Base-by-base conservation (phyloP, 495 filamentous ascomycete species). In the Aspergillus biplanus region DNA sequence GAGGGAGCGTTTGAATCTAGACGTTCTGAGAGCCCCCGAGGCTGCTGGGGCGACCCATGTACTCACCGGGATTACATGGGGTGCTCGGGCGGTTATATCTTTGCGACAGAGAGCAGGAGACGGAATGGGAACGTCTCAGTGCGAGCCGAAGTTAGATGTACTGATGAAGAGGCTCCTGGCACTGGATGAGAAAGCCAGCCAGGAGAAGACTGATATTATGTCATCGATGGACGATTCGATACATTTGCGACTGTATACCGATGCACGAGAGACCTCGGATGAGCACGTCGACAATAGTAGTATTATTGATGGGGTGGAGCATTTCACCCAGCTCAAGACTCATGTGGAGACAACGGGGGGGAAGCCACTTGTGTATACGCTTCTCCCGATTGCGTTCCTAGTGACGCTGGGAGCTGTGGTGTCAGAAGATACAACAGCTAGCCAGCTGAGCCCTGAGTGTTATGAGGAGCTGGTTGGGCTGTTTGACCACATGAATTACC, bases 381-480 rank as follows among this genome's bases (percentile, higher is more conserved):
- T 59, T 6, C 58, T 59, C n/a, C 58, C 58, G 13, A 31, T 59
- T 48, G 58, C 58, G 15, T 59, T 59, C 15, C 58, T 59, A 11
- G 58, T 59, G 7, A 59, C 58, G 47, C 46, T 59, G 15, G 58
- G 58, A 3, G 58, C 58, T 7, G 18, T 59, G 16, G 48, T 59
- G 6, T 9, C 58, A 0, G 48, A 32, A 1, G 33, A 59, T 27
- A n/a, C 33, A 2, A 39, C 33, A 18, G 47, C 47, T 0, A 47
- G 58, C 21, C 58, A 59, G 47, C 33, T 52, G 33, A 52, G 58
- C 13, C 47, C 58, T 0, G 58, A 59, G 32, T 52, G 58, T 16
- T 59, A 59, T 52, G 58, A 59, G 12, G n/a, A 33, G 12, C 15
- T 52, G 3, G 33, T 59, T 2, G 33, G 21, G 0, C 33, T 59